Evolutionary conservation across 441 rosid genomes (phyloP).

Genomic region (Adansonia madagascariensis): DNA sequence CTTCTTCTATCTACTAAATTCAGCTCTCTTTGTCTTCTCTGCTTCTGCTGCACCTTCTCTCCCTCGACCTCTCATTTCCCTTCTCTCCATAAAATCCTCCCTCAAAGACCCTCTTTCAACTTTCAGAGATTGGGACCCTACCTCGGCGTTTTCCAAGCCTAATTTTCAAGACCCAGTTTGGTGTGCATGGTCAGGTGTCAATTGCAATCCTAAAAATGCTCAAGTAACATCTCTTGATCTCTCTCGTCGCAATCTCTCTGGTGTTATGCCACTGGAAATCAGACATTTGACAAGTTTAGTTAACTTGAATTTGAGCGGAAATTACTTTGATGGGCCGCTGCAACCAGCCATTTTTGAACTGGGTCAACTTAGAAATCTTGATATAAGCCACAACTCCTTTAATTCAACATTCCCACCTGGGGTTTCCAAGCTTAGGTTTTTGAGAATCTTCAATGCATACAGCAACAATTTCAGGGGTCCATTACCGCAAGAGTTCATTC

Average conservation of each 20-base stretch:
- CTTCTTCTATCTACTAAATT: slow-evolving; percentile 33
- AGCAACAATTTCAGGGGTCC: slow-evolving; percentile 78
- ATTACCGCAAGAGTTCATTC: slow-evolving; percentile 58
- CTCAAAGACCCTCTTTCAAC: slow-evolving; percentile 55
- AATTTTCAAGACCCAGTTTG: slow-evolving; percentile 46
- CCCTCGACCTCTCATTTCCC: slow-evolving; percentile 53
- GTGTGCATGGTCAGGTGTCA: slow-evolving; percentile 88
- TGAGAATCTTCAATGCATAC: slow-evolving; percentile 67
- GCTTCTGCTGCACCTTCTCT: slow-evolving; percentile 45
- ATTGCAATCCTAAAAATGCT: slow-evolving; percentile 55
- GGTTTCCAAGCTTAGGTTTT: slow-evolving; percentile 68
- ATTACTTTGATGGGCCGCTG: slow-evolving; percentile 64
- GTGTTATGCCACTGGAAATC: slow-evolving; percentile 60
- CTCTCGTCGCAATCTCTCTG: slow-evolving; percentile 71
- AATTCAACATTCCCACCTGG: slow-evolving; percentile 75
- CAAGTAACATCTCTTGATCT: slow-evolving; percentile 73
- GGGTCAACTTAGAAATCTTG: slow-evolving; percentile 57
- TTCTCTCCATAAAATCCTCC: slow-evolving; percentile 71
- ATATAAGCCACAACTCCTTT: slow-evolving; percentile 82
- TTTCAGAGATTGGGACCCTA: slow-evolving; percentile 68
- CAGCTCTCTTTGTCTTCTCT: slow-evolving; percentile 33
- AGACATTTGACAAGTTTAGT: slow-evolving; percentile 55
- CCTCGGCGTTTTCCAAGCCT: slow-evolving; percentile 39
- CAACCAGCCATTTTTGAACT: slow-evolving; percentile 59
- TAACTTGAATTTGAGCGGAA: slow-evolving; percentile 74